phyloP scores from a whole-genome alignment of 2,329 filamentous ascomycete genomes.

The Stachybotrys chlorohalonatus region DNA sequence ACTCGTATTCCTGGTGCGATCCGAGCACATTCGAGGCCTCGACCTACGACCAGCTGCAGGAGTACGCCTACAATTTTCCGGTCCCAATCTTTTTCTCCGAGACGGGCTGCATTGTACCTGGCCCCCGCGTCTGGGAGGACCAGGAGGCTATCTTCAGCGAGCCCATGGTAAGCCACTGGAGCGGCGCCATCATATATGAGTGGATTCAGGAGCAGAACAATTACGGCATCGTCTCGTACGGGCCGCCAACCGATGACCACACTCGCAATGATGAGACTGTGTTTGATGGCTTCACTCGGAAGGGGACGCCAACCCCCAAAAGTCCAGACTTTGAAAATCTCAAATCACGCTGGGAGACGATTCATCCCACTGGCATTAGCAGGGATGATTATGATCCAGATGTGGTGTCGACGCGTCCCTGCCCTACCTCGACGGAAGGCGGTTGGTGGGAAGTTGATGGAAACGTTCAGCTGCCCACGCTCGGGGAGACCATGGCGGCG shows the following conservation, averaged over 20 bases:
- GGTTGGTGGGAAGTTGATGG: slow-evolving; percentile 77
- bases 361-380: slow-evolving; percentile 60
- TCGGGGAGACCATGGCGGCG: slow-evolving; percentile 43
- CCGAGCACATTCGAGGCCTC: slow-evolving; percentile 47
- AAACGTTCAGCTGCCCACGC: slow-evolving; percentile 57
- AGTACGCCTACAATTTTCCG: slow-evolving; percentile 59
- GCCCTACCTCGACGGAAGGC: slow-evolving; percentile 58
- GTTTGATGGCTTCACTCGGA: slow-evolving; percentile 58
- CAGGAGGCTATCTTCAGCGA: slow-evolving; percentile 68
- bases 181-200: slow-evolving; percentile 78
- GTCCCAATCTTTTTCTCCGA: slow-evolving; percentile 89
- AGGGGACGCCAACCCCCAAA: slow-evolving; percentile 65
- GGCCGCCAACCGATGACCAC: slow-evolving; percentile 42
- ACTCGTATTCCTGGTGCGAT: slow-evolving; percentile 78
- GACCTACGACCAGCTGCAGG: slow-evolving; percentile 61
- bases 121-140: slow-evolving; percentile 57
- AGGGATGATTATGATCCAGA: slow-evolving; percentile 56
- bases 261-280: slow-evolving; percentile 44
- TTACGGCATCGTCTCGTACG: slow-evolving; percentile 76
- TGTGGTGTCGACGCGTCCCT: slow-evolving; percentile 53
- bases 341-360: slow-evolving; percentile 64
- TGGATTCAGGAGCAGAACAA: slow-evolving; percentile 81
- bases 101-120: slow-evolving; percentile 67
- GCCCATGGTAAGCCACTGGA: slow-evolving; percentile 62
- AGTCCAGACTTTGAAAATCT: slow-evolving; percentile 73